Conservation (phyloP, 805 yeast genomes). For the Hanseniaspora thailandica region DNA sequence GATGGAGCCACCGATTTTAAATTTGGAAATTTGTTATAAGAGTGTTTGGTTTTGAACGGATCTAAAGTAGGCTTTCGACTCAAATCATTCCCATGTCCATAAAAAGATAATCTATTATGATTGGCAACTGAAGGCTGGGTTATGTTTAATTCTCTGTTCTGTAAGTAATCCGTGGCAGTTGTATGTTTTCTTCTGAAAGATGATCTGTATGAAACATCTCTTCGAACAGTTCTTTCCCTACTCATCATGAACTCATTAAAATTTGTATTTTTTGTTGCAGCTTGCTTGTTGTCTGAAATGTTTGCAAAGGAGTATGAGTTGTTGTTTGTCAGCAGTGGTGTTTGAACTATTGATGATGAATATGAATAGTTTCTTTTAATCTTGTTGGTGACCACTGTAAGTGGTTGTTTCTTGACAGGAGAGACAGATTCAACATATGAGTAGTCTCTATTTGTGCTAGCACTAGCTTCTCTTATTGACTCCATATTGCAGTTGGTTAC, state of each 20-base stretch:
- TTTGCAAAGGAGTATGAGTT: slow-evolving; percentile 28
- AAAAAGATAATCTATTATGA: not conserved
- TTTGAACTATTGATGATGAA: slow-evolving; percentile 13
- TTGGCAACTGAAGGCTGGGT: not conserved
- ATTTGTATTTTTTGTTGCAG: not conserved
- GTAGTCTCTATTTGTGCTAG: not conserved
- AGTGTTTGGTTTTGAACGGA: not conserved
- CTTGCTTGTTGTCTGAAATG: slow-evolving; percentile 29
- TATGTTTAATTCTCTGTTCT: not conserved
- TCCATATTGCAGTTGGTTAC: not conserved
- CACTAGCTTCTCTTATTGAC: slow-evolving; percentile 5
- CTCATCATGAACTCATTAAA: slow-evolving; percentile 10
- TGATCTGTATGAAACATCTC: slow-evolving; percentile 12
- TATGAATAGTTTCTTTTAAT: slow-evolving; percentile 2
- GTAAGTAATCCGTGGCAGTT: not conserved
- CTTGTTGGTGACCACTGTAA: slow-evolving; percentile 6
- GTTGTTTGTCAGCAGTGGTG: slow-evolving; percentile 1
- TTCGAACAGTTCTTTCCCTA: slow-evolving; percentile 8
- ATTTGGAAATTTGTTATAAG: not conserved
- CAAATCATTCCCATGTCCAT: not conserved
- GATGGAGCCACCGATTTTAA: not conserved
- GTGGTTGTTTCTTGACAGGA: not conserved
- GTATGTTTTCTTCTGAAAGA: slow-evolving; percentile 13
- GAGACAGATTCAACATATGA: not conserved
- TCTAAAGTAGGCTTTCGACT: slow-evolving; percentile 8